phyloP scores from a whole-genome alignment of 2,329 filamentous ascomycete genomes.

The Akanthomyces lecanii region DNA sequence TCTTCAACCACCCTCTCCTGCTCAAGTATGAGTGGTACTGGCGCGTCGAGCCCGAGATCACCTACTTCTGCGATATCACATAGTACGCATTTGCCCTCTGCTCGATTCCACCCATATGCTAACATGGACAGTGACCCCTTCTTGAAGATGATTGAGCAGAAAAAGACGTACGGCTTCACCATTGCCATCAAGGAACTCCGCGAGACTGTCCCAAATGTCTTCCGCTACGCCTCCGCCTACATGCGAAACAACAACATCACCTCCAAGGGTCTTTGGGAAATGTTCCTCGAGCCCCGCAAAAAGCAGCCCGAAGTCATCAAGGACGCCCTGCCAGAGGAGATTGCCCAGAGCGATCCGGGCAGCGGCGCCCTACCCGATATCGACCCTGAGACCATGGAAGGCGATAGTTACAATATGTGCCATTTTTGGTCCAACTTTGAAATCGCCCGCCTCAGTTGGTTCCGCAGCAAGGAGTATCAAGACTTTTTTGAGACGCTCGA shows the following conservation, averaged over 20 bases:
- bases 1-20: conserved; percentile 93
- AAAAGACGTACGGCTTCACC: conserved; percentile 98
- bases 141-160: conserved; percentile 84
- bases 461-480: conserved; percentile 94
- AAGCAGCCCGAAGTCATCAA: conserved; percentile 58
- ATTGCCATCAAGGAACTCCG: conserved; percentile 97
- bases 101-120: not conserved
- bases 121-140: conserved; percentile 72
- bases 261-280: conserved; percentile 94
- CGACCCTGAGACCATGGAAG: conserved; percentile 91
- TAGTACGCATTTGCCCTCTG: conserved; percentile 56
- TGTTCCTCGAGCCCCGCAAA: conserved; percentile 82
- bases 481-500: conserved; percentile 99
- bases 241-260: conserved; percentile 87
- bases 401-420: conserved; percentile 99
- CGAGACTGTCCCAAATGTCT: conserved; percentile 97
- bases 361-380: conserved; percentile 71
- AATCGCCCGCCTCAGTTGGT: conserved; percentile 91
- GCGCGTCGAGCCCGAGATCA: conserved; percentile 98
- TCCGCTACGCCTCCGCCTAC: conserved; percentile 97
- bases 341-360: conserved; percentile 70
- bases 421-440: conserved; percentile 99
- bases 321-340: conserved; percentile 71
- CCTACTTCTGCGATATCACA: conserved; percentile 99
- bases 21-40: conserved; percentile 99